Base-by-base conservation (phyloP, 257 asterid species). In the Solanum okadae region DNA sequence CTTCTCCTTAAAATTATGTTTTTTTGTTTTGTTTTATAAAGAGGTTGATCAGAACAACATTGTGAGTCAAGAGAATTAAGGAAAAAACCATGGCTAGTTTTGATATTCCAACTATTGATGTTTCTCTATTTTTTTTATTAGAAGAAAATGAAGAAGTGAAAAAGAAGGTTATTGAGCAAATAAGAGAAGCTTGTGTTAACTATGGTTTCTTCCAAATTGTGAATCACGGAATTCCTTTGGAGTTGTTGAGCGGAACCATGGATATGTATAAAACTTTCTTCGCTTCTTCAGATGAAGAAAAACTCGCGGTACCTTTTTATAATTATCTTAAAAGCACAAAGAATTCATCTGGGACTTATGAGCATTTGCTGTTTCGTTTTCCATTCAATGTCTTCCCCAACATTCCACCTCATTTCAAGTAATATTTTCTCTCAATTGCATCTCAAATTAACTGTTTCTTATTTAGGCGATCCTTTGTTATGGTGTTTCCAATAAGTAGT, bases 311-410 rank as follows among this genome's bases (percentile, higher is more conserved):
- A 18, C 35, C 85, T 61, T 59, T 3, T 13, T 92, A 91, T 1
- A 93, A 93, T 76, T 93, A 93, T 23, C 83, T 87, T 42, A 93
- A 89, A 91, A 92, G 90, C 84, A 92, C 94, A 46, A 90, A 84
- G 18, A 83, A 42, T 6, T 90, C 92, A 23, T 40, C 89, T 18
- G 95, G 91, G 31, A 91, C 87, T 94, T 90, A 86, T 67, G 94
- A 94, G 90, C 91, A 87, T 31, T 15, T 93, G 25, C 25, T 92
- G 90, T 90, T 94, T 92, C 90, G 88, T 82, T 91, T 87, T 46
- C 93, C 94, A 52, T 38, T 42, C 5, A 85, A 90, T 2, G 83
- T 85, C 68, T 22, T 63, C 78, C 93, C 91, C 15, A 6, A 22
- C 5, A 42, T 88, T 78, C 94, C 91, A 8, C 86, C 90, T 40